Evolutionary conservation across 1,284 basidiomycete species (phyloP), one percentile per base, ranked within the genome.

Genomic region (Rhodotorula sp.): DNA sequence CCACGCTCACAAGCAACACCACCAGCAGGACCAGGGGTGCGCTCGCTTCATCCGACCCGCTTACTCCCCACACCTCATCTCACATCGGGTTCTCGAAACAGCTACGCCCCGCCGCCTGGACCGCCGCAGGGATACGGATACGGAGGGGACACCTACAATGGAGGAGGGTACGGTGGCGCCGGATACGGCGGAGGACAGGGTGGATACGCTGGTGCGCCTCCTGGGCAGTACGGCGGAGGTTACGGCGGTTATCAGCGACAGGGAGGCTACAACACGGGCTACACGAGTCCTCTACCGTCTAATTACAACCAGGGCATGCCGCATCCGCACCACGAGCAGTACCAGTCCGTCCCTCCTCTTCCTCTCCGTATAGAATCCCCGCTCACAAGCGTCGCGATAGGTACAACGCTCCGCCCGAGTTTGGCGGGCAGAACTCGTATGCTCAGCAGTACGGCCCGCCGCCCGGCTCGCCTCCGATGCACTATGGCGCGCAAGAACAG

Each of bases 401-500:
- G n/a, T 72, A 72, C 54, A 30, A 53, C 4, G 59, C 71, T 20
- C 70, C 70, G 20, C 30, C 63, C 9, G 29, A 55, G 13, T 65
- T 60, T 32, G 64, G 58, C 9, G 62, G 58, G 3, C 24, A 29
- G 19, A 58, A 63, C 52, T 65, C 71, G 13, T 56, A 62, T 22
- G 61, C 66, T n/a, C 68, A 66, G 60, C 66, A 68, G 36, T 71
- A 53, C 46, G 47, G 46, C 3, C 2, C 54, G 20, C 67, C 69
- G 8, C 54, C 59, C 32, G 72, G 72, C 24, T 63, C 62, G 36
- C 66, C 68, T 1, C 73, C 69, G 24, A 71, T 57, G 64, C 72
- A 76, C 53, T 77, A 77, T 47, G 74, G 71, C 22, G 30, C 39
- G 6, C 64, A 48, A 24, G n/a, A 64, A 34, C 36, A 55, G 22